phyloP scores from a whole-genome alignment of 352 stramenopile species.

The Phytophthora nicotianae region DNA sequence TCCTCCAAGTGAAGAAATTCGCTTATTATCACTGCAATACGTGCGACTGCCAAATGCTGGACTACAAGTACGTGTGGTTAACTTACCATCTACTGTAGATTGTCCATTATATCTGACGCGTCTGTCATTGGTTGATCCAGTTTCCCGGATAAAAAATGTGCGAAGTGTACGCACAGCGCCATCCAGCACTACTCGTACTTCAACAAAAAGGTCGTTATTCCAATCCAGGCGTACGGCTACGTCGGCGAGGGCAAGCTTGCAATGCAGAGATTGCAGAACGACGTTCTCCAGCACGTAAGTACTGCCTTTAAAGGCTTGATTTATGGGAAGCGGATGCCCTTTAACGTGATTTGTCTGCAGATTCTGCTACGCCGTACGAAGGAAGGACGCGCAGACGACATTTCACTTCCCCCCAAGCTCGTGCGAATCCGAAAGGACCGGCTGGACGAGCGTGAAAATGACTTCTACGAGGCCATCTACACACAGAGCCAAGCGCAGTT shows the following conservation, averaged over 20 bases:
- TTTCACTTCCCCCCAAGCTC: constrained; percentile 89
- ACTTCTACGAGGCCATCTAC: constrained; percentile 99
- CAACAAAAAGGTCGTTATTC: constrained; percentile 98
- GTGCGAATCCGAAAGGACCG: constrained; percentile 86
- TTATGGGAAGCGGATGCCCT: background rate
- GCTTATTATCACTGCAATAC: constrained; percentile 97
- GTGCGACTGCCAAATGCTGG: constrained; percentile 95
- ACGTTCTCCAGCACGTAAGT: constrained; percentile 89
- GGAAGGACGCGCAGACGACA: constrained; percentile 95
- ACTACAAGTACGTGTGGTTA: constrained; percentile 90
- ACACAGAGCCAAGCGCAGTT: constrained; percentile 98
- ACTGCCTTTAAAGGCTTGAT: background rate
- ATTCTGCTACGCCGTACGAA: constrained; percentile 98
- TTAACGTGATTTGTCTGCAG: constrained; percentile 39
- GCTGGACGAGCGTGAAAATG: constrained; percentile 92
- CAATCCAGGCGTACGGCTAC: constrained; percentile 96
- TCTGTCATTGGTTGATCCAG: constrained; percentile 26
- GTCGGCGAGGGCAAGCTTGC: constrained; percentile 92
- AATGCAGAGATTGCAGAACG: constrained; percentile 97
- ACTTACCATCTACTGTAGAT: background rate
- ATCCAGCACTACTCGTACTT: constrained; percentile 99
- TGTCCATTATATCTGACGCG: constrained; percentile 23
- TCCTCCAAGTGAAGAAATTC: constrained; percentile 97
- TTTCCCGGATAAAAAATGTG: constrained; percentile 85
- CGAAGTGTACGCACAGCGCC: constrained; percentile 92